These are phyloP conservation scores for Takashimella tepidaria DNA, from an alignment of 1,284 basidiomycete species.

Conservation along the genomic window DNA sequence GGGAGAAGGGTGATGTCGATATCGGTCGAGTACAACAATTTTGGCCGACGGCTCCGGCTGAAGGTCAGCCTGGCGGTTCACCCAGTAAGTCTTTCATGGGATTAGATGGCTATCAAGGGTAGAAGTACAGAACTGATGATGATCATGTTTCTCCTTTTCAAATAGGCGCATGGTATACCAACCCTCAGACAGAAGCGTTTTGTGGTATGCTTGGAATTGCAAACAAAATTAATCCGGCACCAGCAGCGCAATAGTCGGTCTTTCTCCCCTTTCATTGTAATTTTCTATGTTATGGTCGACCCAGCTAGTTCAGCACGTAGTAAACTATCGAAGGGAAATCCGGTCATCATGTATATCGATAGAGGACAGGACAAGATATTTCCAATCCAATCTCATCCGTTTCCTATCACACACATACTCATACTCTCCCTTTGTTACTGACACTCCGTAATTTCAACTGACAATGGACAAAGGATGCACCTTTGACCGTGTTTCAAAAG, in stretches of 20 bases:
- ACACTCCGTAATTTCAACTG: too few relatives aligned
- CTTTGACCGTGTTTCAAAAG: too few relatives aligned
- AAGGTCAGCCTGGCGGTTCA: constrained; percentile 47
- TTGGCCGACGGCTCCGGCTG: constrained; percentile 64
- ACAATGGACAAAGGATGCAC: too few relatives aligned
- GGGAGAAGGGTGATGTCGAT: constrained; percentile 36
- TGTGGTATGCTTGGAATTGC: constrained; percentile 71
- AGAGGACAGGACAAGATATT: too few relatives aligned
- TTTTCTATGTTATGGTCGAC: too few relatives aligned
- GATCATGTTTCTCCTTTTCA: too few relatives aligned
- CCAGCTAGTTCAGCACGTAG: too few relatives aligned
- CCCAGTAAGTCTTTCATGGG: constrained; percentile 20
- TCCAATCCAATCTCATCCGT: too few relatives aligned
- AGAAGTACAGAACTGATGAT: constrained; percentile 10
- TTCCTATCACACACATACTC: too few relatives aligned
- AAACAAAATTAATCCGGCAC: constrained; percentile 66
- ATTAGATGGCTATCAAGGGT: not conserved
- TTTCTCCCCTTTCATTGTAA: not conserved
- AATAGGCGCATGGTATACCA: constrained; percentile 73
- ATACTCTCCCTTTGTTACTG: too few relatives aligned
- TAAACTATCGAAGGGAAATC: too few relatives aligned
- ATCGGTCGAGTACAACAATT: constrained; percentile 67
- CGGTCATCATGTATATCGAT: too few relatives aligned
- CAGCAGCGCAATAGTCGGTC: constrained; percentile 6
- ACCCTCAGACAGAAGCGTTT: constrained; percentile 86